These are phyloP conservation scores for Physcomitrium patens DNA, from an alignment of 225 moss, liverwort and hornwort genomes.

Conservation along the genomic window DNA sequence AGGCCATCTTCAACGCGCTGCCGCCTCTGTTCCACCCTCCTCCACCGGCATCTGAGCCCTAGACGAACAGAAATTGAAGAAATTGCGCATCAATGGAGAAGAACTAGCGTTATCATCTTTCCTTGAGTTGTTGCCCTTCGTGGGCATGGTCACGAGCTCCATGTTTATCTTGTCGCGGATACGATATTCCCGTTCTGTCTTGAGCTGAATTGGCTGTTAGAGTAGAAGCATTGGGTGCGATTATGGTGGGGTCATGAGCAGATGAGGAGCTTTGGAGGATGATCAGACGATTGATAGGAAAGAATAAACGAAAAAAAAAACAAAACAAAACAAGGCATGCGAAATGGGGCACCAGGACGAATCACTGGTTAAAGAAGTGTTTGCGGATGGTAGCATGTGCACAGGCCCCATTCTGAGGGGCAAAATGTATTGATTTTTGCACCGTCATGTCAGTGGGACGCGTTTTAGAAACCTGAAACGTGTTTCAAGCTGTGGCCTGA, in stretches of 20 bases:
- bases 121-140: conserved; percentile 6
- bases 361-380: conserved; percentile 9
- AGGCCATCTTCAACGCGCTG: conserved; percentile 69
- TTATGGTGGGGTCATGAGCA: conserved; percentile 6
- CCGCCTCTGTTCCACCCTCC: conserved; percentile 54
- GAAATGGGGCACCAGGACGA: conserved; percentile 12
- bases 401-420: conserved; percentile 30
- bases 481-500: conserved; percentile 33
- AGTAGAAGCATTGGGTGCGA: neutral
- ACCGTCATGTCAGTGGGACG: too few species aligned
- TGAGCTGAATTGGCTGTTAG: neutral
- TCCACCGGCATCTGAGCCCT: conserved; percentile 59
- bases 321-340: neutral
- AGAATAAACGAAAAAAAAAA: too few species aligned
- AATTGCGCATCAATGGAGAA: neutral
- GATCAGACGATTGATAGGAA: conserved; percentile 6
- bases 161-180: neutral
- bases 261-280: conserved; percentile 15
- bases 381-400: conserved; percentile 16
- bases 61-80: conserved; percentile 26
- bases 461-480: conserved; percentile 19
- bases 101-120: neutral
- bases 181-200: conserved; percentile 16
- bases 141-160: neutral
- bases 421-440: conserved; percentile 1